phyloP scores from a whole-genome alignment of 495 filamentous ascomycete species.

The Xylaria curta region DNA sequence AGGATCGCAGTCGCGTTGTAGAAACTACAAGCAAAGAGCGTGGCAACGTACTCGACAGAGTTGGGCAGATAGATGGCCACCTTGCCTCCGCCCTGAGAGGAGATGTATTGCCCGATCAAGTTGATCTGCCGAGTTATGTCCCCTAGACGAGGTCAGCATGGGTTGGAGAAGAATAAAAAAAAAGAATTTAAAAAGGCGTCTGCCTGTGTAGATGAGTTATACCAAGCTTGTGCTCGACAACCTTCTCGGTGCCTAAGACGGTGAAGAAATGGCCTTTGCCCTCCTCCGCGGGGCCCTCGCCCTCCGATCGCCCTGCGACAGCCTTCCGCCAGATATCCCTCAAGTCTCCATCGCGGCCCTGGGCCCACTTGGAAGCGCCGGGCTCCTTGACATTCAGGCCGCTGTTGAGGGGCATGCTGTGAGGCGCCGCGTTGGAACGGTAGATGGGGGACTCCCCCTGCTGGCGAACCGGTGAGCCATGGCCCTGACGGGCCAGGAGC shows the following conservation, averaged over 20 bases:
- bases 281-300: constrained; percentile 58
- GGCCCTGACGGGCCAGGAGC: constrained; percentile 83
- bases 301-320: constrained; percentile 65
- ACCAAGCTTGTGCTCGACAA: constrained; percentile 72
- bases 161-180: background rate
- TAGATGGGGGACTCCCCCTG: constrained; percentile 84
- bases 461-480: constrained; percentile 77
- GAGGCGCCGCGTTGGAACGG: constrained; percentile 79
- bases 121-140: constrained; percentile 86
- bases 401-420: constrained; percentile 79
- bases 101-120: constrained; percentile 78
- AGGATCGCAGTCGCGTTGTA: constrained; percentile 80
- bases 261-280: constrained; percentile 79
- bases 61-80: constrained; percentile 94
- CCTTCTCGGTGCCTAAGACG: constrained; percentile 74
- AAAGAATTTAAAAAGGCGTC: background rate
- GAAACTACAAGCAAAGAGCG: constrained; percentile 72
- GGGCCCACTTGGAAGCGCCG: constrained; percentile 79
- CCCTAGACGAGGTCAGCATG: constrained; percentile 44
- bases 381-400: constrained; percentile 87
- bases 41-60: constrained; percentile 82
- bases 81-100: constrained; percentile 69
- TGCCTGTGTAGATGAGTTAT: constrained; percentile 16
- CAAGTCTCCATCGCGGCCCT: constrained; percentile 85
- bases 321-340: constrained; percentile 90